phyloP scores from a whole-genome alignment of 371 early-diverging fungal species.

The Apophysomyces sp. region DNA sequence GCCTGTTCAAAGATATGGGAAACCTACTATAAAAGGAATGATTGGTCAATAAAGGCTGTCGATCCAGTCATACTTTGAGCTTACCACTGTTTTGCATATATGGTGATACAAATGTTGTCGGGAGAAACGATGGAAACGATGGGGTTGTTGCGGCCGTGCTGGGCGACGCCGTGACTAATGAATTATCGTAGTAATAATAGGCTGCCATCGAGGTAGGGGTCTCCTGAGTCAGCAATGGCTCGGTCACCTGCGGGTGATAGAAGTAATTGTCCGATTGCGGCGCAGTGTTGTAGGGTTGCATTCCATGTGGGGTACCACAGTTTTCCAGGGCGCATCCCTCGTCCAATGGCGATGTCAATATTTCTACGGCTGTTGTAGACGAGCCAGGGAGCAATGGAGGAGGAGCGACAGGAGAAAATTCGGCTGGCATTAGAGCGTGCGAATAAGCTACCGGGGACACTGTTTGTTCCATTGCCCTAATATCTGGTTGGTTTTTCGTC shows the following conservation, averaged over 20 bases:
- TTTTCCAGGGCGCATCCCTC: not conserved
- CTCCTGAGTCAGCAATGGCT: not conserved
- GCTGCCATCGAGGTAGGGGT: not conserved
- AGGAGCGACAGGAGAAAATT: not conserved
- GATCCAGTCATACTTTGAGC: not conserved
- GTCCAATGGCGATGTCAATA: not conserved
- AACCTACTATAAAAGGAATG: not conserved
- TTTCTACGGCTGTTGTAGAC: not conserved
- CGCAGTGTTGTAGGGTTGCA: not conserved
- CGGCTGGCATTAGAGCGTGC: not conserved
- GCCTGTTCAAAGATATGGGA: not conserved
- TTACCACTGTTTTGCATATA: conserved; percentile 1
- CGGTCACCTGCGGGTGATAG: not conserved
- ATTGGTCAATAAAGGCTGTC: not conserved
- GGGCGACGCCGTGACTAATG: not conserved
- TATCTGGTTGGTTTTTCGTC: not conserved
- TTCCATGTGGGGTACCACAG: not conserved
- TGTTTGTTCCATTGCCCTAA: not conserved
- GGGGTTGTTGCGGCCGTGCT: not conserved
- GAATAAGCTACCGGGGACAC: not conserved
- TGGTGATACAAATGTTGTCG: conserved; percentile 1
- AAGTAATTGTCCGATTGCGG: not conserved
- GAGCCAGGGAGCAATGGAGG: not conserved
- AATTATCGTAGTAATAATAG: not conserved
- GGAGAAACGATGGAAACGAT: not conserved